Evolutionary conservation across 176 grass and related monocot species (phyloP).

Genomic region (Echinochloa phyllopogon): DNA sequence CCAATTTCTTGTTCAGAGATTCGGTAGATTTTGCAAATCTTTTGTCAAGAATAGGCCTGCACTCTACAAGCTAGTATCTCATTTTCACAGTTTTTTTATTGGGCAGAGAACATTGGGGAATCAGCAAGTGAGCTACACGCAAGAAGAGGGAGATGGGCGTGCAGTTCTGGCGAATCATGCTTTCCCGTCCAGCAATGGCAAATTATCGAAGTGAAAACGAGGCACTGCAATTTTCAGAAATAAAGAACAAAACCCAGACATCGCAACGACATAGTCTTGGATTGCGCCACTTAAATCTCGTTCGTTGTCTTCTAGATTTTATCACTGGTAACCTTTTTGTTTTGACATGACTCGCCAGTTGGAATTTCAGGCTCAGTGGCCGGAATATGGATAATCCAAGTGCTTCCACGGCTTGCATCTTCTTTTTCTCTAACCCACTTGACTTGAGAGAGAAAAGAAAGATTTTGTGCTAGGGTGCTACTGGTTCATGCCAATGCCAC

Average conservation of each 20-base stretch:
- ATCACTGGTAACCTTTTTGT: constrained; percentile 7
- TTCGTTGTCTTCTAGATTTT: not conserved
- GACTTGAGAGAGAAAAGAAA: constrained; percentile 18
- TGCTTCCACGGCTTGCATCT: constrained; percentile 6
- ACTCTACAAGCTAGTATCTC: not conserved
- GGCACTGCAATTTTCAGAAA: not conserved
- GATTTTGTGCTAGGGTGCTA: not conserved
- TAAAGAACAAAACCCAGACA: not conserved
- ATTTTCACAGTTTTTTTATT: not conserved
- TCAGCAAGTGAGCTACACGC: constrained; percentile 41
- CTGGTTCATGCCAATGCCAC: constrained; percentile 29
- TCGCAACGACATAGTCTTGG: not conserved
- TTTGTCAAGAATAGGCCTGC: constrained; percentile 36
- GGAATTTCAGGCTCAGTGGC: constrained; percentile 13
- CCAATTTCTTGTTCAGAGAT: constrained; percentile 31
- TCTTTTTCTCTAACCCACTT: constrained; percentile 9
- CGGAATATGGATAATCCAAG: constrained; percentile 28
- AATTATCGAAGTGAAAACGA: constrained; percentile 32
- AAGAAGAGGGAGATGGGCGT: constrained; percentile 2
- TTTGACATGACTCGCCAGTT: constrained; percentile 18
- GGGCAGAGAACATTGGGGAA: constrained; percentile 1
- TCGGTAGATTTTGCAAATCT: constrained; percentile 49
- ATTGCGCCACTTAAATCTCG: not conserved
- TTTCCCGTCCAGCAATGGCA: constrained; percentile 16
- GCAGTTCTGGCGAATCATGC: constrained; percentile 21